Conservation (phyloP, 164 flowering plant species). For the Chloranthus sessilifolius region DNA sequence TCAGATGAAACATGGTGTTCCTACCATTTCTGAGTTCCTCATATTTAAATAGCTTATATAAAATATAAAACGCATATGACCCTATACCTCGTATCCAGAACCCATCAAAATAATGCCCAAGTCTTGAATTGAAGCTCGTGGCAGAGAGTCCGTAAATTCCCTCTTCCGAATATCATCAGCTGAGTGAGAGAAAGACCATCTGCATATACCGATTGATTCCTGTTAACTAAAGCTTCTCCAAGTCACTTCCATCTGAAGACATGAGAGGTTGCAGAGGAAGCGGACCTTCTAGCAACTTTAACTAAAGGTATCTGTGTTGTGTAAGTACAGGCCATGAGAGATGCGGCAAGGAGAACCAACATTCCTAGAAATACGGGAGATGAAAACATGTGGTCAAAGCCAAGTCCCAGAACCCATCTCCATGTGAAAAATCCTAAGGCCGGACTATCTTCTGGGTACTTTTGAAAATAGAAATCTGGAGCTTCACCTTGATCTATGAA, state of each 20-base stretch:
- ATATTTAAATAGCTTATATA: no score
- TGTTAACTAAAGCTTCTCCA: conserved; percentile 19
- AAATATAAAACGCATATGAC: not conserved
- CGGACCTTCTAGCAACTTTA: conserved; percentile 92
- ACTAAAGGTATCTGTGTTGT: conserved; percentile 95
- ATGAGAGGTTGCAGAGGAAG: conserved; percentile 10
- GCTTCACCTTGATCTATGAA: conserved; percentile 89
- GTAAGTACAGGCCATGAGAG: conserved; percentile 97
- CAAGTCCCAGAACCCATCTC: conserved; percentile 84
- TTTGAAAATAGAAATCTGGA: conserved; percentile 73
- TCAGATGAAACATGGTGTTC: no score
- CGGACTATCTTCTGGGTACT: conserved; percentile 86
- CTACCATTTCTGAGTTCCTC: no score
- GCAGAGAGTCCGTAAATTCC: conserved; percentile 70
- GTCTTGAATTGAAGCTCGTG: conserved; percentile 71
- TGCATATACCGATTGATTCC: conserved; percentile 30
- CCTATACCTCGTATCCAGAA: conserved; percentile 85
- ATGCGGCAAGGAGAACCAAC: conserved; percentile 67
- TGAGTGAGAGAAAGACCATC: conserved; percentile 75
- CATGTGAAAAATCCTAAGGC: conserved; percentile 78
- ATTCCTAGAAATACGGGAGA: conserved; percentile 87
- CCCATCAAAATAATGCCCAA: conserved; percentile 88
- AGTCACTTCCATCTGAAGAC: conserved; percentile 11
- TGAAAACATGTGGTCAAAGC: conserved; percentile 90
- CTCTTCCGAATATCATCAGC: conserved; percentile 69